These are phyloP conservation scores for Arachis stenosperma DNA, from an alignment of 306 rosid species.

Conservation along the genomic window DNA sequence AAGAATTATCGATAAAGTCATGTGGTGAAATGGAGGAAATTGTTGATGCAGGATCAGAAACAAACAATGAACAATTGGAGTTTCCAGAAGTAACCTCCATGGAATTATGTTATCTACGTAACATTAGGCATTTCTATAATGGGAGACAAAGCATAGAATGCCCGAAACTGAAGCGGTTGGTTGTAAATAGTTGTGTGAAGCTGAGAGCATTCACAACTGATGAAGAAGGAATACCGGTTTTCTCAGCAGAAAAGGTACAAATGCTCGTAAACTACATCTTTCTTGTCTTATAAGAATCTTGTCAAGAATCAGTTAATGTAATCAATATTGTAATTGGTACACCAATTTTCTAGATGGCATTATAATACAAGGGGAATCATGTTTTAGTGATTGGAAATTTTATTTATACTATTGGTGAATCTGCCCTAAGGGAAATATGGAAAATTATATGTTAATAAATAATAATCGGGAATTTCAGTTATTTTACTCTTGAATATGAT, in stretches of 20 bases:
- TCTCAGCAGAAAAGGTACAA: slow-evolving; percentile 17
- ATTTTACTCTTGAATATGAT: neutral
- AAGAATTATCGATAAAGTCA: neutral
- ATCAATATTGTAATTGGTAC: too few species aligned
- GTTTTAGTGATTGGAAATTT: too few species aligned
- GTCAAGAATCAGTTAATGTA: neutral
- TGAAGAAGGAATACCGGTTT: neutral
- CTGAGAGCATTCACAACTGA: neutral
- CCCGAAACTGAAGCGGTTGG: slow-evolving; percentile 11
- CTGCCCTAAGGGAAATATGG: neutral
- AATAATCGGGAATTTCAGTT: neutral
- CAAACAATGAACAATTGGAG: neutral
- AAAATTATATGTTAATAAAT: too few species aligned
- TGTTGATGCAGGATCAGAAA: neutral
- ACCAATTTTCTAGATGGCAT: neutral
- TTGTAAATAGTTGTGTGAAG: neutral
- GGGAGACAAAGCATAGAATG: neutral
- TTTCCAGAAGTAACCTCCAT: neutral
- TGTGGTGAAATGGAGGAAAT: neutral
- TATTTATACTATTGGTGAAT: neutral
- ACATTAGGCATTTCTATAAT: neutral
- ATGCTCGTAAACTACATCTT: neutral
- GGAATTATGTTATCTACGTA: neutral
- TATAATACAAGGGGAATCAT: neutral
- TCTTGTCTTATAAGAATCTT: neutral